Conservation (phyloP, 176 grass and related monocot species). For the Aegilops longissima region DNA sequence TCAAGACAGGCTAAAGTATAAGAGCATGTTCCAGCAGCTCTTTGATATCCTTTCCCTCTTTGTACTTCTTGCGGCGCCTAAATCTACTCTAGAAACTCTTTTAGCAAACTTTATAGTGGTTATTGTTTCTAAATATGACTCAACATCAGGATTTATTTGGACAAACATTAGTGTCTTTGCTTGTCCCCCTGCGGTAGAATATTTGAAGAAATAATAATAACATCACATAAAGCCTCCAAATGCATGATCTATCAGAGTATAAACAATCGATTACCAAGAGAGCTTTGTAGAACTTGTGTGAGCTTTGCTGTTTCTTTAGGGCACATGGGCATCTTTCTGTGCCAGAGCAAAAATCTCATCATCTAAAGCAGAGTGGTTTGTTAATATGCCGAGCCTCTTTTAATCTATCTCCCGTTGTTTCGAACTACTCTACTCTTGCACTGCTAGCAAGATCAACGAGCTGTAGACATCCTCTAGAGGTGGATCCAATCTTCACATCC, state of each 20-base stretch:
- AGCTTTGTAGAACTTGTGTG: slow-evolving; percentile 96
- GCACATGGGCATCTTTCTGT: slow-evolving; percentile 76
- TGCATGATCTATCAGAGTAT: slow-evolving; percentile 12
- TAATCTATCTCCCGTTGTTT: slow-evolving; percentile 84
- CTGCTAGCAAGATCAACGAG: slow-evolving; percentile 92
- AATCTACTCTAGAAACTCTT: slow-evolving; percentile 88
- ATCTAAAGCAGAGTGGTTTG: slow-evolving; percentile 82
- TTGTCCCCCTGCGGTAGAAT: slow-evolving; percentile 66
- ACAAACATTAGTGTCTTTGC: slow-evolving; percentile 98
- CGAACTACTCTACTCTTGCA: slow-evolving; percentile 73
- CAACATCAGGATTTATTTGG: slow-evolving; percentile 92
- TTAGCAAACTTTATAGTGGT: slow-evolving; percentile 91
- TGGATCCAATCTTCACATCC: slow-evolving; percentile 85
- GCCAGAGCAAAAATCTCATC: slow-evolving; percentile 90
- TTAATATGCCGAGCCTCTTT: slow-evolving; percentile 90
- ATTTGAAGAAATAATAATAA: slow-evolving; percentile 6
- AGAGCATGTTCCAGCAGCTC: slow-evolving; percentile 80
- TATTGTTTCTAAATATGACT: slow-evolving; percentile 87
- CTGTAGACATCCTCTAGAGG: slow-evolving; percentile 83
- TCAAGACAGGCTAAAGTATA: not conserved
- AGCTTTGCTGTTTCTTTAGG: slow-evolving; percentile 93
- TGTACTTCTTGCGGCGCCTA: slow-evolving; percentile 82
- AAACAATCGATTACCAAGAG: slow-evolving; percentile 57
- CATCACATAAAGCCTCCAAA: not conserved
- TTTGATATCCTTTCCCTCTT: slow-evolving; percentile 94